Conservation (phyloP, 1,284 basidiomycete genomes). For the Omphalotus olearius region DNA sequence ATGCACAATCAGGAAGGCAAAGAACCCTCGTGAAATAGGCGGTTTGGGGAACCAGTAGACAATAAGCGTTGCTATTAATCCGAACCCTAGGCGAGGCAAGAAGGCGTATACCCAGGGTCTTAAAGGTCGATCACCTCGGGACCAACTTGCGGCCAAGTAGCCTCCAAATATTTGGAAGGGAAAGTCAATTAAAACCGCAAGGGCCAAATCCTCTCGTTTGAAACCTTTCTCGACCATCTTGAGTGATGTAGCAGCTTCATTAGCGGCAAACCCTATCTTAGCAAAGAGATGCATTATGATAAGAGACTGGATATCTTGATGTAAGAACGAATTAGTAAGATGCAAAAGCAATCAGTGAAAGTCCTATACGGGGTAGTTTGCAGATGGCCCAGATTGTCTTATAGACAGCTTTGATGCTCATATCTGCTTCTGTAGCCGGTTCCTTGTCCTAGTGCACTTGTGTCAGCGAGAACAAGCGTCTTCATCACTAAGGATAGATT, state of each 20-base stretch:
- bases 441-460: conserved; percentile 60
- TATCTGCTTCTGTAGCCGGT: conserved; percentile 69
- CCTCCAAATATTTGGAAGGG: conserved; percentile 97
- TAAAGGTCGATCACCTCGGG: conserved; percentile 69
- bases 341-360: background rate
- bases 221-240: conserved; percentile 98
- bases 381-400: conserved; percentile 93
- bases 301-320: conserved; percentile 85
- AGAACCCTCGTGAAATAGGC: conserved; percentile 77
- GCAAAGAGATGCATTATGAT: conserved; percentile 87
- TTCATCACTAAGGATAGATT: background rate
- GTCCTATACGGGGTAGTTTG: conserved; percentile 78
- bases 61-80: conserved; percentile 71
- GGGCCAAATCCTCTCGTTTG: conserved; percentile 91
- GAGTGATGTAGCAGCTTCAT: conserved; percentile 88
- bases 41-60: conserved; percentile 84
- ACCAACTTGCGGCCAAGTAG: conserved; percentile 95
- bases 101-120: conserved; percentile 91
- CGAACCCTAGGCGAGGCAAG: conserved; percentile 81
- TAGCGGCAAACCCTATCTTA: conserved; percentile 95
- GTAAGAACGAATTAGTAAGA: conserved; percentile 1
- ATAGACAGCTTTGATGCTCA: conserved; percentile 91
- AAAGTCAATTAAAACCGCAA: conserved; percentile 95
- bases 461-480: background rate
- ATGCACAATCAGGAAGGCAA: conserved; percentile 73